Evolutionary conservation across 2,329 filamentous ascomycete genomes (phyloP).

Genomic region (Harringtonia aguacate): DNA sequence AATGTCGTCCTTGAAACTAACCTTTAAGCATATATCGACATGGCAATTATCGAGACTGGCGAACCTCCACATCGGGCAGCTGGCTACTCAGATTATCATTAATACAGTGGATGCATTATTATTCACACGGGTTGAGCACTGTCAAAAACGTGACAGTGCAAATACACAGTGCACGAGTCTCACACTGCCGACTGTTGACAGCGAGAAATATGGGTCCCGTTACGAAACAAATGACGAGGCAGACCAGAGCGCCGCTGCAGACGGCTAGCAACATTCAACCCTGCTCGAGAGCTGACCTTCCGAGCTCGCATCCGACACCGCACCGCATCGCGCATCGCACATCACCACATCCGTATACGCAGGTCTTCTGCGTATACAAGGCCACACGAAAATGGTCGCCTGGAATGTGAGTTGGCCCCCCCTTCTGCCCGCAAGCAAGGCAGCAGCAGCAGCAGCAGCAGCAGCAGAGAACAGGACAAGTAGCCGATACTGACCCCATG

Average conservation of each 20-base stretch:
- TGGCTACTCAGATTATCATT: too few species aligned
- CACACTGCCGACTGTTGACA: background rate
- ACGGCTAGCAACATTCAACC: too few species aligned
- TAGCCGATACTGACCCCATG: background rate
- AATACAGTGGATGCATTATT: too few species aligned
- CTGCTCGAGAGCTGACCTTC: too few species aligned
- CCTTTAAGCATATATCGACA: too few species aligned
- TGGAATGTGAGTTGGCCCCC: slow-evolving; percentile 1
- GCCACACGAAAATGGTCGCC: background rate
- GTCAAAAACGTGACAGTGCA: background rate
- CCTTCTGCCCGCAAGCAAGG: background rate
- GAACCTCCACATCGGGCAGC: too few species aligned
- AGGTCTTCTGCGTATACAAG: background rate
- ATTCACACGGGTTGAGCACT: too few species aligned
- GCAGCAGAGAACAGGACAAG: background rate
- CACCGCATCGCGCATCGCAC: too few species aligned
- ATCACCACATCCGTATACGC: background rate
- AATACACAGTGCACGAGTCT: background rate
- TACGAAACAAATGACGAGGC: background rate
- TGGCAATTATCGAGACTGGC: too few species aligned
- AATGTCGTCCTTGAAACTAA: too few species aligned
- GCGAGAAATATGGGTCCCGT: background rate
- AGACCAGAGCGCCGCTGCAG: too few species aligned
- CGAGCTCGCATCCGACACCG: background rate
- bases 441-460: background rate